Base-by-base conservation (phyloP, 768 basidiomycete species). In the Trametes sanguinea region DNA sequence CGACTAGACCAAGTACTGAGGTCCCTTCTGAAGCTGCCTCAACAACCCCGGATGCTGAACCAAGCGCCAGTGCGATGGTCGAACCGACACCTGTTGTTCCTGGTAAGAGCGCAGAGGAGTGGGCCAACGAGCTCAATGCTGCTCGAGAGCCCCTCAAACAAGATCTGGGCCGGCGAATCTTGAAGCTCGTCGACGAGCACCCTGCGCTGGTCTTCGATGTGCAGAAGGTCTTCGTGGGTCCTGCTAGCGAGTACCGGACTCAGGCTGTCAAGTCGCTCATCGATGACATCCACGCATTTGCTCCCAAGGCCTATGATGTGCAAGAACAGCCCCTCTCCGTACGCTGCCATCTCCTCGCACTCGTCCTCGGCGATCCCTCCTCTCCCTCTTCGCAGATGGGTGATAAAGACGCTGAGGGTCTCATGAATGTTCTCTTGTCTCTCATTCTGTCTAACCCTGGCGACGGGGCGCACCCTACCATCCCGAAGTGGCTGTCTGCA, bases 131-230 rank as follows among this genome's bases (percentile, higher is more conserved):
- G 59, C 76, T 98, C 56, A 82, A 89, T 51, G 80, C 78, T 33
- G 79, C 80, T 17, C 82, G 95, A 16, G 85, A 90, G 57, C 79
- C 85, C 32, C 73, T 95, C 39, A 85, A 86, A 64, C 78, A 80
- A 8, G 78, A 78, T 22, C 80, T 98, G 63, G 83, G 89, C 48
- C 78, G 80, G 16, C 86, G 85, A 47, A 89, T 93, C 0, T 77
- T 99, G 57, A 75, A 79, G 10, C 82, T 99, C 33, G 87, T 96
- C 48, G 95, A 97, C 70, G 86, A 91, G 64, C 89, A 95, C 68
- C 86, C 90, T 3, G 87, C 89, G 7, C 83, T 98, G 57, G 85
- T 97, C 44, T 97, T 95, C 70, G 94, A 97, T 71, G 82, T 97
- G 40, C 86, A 90, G 65, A 82, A 82, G 29, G 90, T 92, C 22